Evolutionary conservation across 202 grass and related monocot genomes (phyloP), one percentile per base, ranked within the genome.

Genomic region (Brachypodium distachyon): DNA sequence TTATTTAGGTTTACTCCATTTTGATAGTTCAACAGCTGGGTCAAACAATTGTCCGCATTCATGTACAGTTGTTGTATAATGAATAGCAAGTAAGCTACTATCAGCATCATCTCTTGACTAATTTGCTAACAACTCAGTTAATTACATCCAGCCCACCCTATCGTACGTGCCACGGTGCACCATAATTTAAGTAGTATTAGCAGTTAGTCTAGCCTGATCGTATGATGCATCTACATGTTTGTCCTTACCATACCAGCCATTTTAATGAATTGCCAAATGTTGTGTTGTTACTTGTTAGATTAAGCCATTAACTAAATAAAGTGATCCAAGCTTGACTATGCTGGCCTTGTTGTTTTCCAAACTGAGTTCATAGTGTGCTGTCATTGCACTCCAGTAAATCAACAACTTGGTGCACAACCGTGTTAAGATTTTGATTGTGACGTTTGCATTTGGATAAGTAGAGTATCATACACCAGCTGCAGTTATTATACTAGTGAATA

Each of bases 61-160:
- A 39, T 75, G 25, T 26, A 70, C 16, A 52, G 21, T 63, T 42
- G 55, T 25, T 67, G 22, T 66, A 77, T 52, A 81, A 75, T 72
- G 58, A 84, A 75, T 66, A 77, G 63, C 54, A 84, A 70, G 57
- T 85, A 66, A 60, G 65, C 72, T 52, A 84, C 82, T 81, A 81
- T 81, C 86, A 72, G 49, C 77, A 77, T 89, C 86, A 85, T 52
- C 66, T 60, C 40, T 65, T 85, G 73, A 89, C 77, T 72, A 81
- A 77, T 88, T 36, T 66, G 40, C 40, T 64, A 88, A 85, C 77
- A 59, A 85, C 72, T 88, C 47, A 51, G 77, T 77, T 77, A 81
- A 77, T 44, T 81, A 81, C 54, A 39, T 12, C 32, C 47, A 65
- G 4, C 31, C 63, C 12, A 52, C 29, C 41, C 55, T 66, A 29